Conservation (phyloP, 352 stramenopile genomes). For the Globisporangium perplexum region DNA sequence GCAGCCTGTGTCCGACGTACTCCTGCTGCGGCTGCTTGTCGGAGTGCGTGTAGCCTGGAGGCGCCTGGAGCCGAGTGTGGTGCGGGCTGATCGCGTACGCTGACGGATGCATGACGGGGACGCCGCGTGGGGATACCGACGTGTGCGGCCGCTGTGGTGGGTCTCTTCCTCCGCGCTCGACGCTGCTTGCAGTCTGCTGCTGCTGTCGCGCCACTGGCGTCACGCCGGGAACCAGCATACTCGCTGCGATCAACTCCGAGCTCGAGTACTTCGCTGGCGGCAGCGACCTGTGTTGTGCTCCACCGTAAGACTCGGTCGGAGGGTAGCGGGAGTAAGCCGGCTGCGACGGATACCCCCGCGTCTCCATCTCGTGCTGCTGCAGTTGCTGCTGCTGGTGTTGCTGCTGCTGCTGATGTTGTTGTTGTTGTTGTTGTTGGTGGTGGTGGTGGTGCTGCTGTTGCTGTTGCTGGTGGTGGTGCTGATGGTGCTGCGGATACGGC, state of each 20-base stretch:
- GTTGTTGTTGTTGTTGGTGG: background rate
- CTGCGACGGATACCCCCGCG: background rate
- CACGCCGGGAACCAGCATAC: constrained; percentile 3
- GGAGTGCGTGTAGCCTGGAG: background rate
- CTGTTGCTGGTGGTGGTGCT: background rate
- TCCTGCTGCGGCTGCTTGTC: constrained; percentile 4
- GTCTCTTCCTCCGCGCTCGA: background rate
- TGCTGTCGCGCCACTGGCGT: background rate
- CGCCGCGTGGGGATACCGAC: constrained; percentile 3
- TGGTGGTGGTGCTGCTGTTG: background rate
- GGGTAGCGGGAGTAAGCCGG: background rate
- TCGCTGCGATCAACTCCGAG: constrained; percentile 11
- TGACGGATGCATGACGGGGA: constrained; percentile 5
- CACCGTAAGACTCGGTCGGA: background rate
- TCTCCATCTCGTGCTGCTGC: background rate
- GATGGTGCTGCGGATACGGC: background rate
- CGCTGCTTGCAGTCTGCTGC: background rate
- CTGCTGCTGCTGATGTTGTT: background rate
- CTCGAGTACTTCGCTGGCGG: constrained; percentile 7
- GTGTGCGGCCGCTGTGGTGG: constrained; percentile 3
- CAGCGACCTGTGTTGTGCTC: background rate
- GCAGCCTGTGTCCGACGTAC: constrained; percentile 1
- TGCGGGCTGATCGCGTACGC: constrained; percentile 14
- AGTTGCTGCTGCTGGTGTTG: background rate
- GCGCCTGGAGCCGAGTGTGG: constrained; percentile 1